Evolutionary conservation across 345 rosid species (phyloP).

Genomic region (Leavenworthia alabamica): DNA sequence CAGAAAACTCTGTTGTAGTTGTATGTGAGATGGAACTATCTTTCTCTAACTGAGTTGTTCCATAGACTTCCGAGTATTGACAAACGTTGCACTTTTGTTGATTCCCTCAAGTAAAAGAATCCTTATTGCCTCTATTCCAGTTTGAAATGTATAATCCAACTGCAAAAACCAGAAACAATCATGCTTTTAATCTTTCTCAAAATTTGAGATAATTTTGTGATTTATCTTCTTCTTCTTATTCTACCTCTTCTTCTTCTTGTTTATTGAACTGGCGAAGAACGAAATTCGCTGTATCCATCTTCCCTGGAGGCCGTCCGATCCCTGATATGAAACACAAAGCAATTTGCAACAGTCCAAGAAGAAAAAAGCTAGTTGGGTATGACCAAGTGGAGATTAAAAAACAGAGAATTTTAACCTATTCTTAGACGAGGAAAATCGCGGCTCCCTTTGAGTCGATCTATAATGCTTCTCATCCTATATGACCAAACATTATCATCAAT

Average conservation of each 20-base stretch:
- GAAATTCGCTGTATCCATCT: conserved; percentile 70
- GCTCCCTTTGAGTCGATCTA: conserved; percentile 77
- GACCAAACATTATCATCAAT: conserved; percentile 1
- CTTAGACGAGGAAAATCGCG: conserved; percentile 92
- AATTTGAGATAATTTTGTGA: background rate
- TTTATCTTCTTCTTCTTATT: background rate
- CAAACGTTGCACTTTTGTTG: conserved; percentile 78
- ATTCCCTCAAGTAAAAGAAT: conserved; percentile 70
- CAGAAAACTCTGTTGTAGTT: background rate
- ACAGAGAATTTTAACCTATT: conserved; percentile 48
- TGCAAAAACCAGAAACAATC: conserved; percentile 31
- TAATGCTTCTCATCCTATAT: conserved; percentile 76
- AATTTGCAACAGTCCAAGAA: background rate
- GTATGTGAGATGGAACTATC: background rate
- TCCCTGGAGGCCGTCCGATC: conserved; percentile 94
- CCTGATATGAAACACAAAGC: conserved; percentile 42
- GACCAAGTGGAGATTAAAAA: too few relatives aligned
- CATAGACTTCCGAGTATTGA: conserved; percentile 56
- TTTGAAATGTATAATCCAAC: conserved; percentile 72
- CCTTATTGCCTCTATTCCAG: conserved; percentile 58
- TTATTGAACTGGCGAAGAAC: conserved; percentile 68
- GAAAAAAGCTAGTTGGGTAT: background rate
- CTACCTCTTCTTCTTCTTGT: conserved; percentile 81
- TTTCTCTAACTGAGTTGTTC: conserved; percentile 46
- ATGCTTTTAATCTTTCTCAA: background rate